These are phyloP conservation scores for Blastobotrys persicus DNA, from an alignment of 1,139 yeast species.

Conservation along the genomic window DNA sequence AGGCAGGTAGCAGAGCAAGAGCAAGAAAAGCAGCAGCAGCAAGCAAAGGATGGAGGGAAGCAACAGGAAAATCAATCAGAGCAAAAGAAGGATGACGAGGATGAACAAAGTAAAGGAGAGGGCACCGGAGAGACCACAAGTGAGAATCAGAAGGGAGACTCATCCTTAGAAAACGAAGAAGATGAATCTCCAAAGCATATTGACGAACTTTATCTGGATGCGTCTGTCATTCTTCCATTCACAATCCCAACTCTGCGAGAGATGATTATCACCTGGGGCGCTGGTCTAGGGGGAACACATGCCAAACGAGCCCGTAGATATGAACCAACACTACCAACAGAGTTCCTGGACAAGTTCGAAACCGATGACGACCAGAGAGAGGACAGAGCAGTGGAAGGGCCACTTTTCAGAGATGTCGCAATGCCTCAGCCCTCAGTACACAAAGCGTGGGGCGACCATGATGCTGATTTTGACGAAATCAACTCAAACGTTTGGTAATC, in stretches of 20 bases:
- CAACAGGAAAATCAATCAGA: slow-evolving; percentile 13
- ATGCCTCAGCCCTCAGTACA: slow-evolving; percentile 33
- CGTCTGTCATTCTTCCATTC: slow-evolving; percentile 37
- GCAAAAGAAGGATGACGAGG: slow-evolving; percentile 18
- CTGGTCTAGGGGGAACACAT: slow-evolving; percentile 41
- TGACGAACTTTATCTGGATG: slow-evolving; percentile 35
- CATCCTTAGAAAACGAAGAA: slow-evolving; percentile 19
- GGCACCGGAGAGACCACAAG: slow-evolving; percentile 6
- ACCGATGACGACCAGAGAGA: slow-evolving; percentile 14
- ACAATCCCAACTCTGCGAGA: slow-evolving; percentile 41
- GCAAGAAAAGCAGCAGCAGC: slow-evolving; percentile 4
- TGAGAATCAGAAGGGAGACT: neutral
- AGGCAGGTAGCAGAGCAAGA: slow-evolving; percentile 17
- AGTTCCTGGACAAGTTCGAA: slow-evolving; percentile 40
- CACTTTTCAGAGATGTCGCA: slow-evolving; percentile 27
- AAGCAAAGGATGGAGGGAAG: slow-evolving; percentile 6
- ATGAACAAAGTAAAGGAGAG: slow-evolving; percentile 17
- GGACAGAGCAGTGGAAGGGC: slow-evolving; percentile 14
- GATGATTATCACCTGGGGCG: slow-evolving; percentile 44
- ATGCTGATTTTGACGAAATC: slow-evolving; percentile 18
- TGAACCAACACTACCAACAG: slow-evolving; percentile 42
- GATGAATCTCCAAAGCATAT: slow-evolving; percentile 11
- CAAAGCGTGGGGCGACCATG: slow-evolving; percentile 33
- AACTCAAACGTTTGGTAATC: slow-evolving; percentile 17
- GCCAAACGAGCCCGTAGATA: slow-evolving; percentile 37